These are phyloP conservation scores for Penstemon eatonii DNA, from an alignment of 257 asterid genomes.

Conservation along the genomic window DNA sequence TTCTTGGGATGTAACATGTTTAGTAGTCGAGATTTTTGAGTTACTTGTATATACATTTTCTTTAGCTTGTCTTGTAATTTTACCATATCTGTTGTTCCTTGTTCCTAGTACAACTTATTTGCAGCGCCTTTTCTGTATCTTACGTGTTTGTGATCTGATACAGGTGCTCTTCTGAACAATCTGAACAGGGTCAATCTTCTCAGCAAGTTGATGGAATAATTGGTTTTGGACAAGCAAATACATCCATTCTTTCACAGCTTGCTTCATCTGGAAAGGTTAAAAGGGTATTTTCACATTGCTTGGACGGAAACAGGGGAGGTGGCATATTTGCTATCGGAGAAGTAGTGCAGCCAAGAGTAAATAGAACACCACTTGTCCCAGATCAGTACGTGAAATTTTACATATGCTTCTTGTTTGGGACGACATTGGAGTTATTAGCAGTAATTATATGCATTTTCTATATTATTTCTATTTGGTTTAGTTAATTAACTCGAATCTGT, in stretches of 20 bases:
- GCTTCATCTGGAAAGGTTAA: conserved; percentile 74
- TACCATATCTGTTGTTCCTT: not conserved
- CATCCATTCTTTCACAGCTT: conserved; percentile 93
- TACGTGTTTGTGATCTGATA: conserved; percentile 36
- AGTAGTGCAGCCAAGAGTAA: conserved; percentile 79
- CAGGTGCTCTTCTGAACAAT: conserved; percentile 88
- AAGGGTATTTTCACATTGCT: conserved; percentile 86
- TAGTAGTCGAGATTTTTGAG: conserved; percentile 22
- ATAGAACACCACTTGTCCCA: conserved; percentile 69
- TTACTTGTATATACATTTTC: conserved; percentile 16
- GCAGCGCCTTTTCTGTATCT: conserved; percentile 35
- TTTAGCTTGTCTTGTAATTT: conserved; percentile 9
- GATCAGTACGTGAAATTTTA: conserved; percentile 58
- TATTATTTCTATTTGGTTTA: too few species aligned
- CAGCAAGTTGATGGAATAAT: conserved; percentile 94
- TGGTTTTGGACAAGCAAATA: conserved; percentile 95
- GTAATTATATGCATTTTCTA: too few species aligned
- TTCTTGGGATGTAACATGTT: not conserved
- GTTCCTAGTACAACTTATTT: conserved; percentile 10
- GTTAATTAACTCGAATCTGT: too few species aligned
- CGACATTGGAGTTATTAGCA: conserved; percentile 18
- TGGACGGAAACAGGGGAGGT: conserved; percentile 83
- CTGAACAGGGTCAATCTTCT: conserved; percentile 87
- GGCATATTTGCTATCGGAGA: conserved; percentile 96
- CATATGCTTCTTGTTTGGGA: not conserved